These are phyloP conservation scores for Phytophthora sp. DNA, from an alignment of 352 stramenopile genomes.

Conservation along the genomic window DNA sequence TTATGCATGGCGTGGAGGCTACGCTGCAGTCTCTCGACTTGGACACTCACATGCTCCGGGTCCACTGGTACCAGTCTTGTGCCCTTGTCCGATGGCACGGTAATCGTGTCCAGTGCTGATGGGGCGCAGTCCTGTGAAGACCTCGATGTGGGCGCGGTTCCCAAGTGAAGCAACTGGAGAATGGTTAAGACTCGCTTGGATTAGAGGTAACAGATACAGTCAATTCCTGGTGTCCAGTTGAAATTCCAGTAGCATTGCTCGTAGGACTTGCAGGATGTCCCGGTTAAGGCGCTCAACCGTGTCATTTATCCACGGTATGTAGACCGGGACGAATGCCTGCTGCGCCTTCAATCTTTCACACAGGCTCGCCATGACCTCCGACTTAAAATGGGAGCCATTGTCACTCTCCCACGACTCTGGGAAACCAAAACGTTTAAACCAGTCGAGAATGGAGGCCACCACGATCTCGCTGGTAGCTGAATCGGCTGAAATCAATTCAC, in stretches of 20 bases:
- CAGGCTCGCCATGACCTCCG: background rate
- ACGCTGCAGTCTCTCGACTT: background rate
- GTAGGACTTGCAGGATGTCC: constrained; percentile 14
- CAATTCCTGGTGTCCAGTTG: constrained; percentile 12
- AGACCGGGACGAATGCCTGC: constrained; percentile 7
- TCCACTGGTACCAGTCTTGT: background rate
- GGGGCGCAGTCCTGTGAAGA: constrained; percentile 12
- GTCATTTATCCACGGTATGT: constrained; percentile 18
- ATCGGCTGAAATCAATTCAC: background rate
- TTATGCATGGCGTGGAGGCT: background rate
- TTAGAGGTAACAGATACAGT: constrained; percentile 9
- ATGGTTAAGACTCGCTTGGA: constrained; percentile 27
- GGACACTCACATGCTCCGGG: background rate
- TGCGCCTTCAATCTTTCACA: background rate
- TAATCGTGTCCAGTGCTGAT: background rate
- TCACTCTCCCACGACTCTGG: background rate
- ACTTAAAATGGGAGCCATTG: background rate
- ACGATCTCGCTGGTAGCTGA: background rate
- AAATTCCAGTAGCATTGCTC: constrained; percentile 17
- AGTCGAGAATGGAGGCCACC: background rate
- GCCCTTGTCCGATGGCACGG: background rate
- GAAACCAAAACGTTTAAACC: background rate
- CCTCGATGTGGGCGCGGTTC: background rate
- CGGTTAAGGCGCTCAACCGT: constrained; percentile 27
- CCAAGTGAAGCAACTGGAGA: constrained; percentile 8